Evolutionary conservation across 768 basidiomycete genomes (phyloP), one percentile per base, ranked within the genome.

Genomic region (Cytidiella melzeri): DNA sequence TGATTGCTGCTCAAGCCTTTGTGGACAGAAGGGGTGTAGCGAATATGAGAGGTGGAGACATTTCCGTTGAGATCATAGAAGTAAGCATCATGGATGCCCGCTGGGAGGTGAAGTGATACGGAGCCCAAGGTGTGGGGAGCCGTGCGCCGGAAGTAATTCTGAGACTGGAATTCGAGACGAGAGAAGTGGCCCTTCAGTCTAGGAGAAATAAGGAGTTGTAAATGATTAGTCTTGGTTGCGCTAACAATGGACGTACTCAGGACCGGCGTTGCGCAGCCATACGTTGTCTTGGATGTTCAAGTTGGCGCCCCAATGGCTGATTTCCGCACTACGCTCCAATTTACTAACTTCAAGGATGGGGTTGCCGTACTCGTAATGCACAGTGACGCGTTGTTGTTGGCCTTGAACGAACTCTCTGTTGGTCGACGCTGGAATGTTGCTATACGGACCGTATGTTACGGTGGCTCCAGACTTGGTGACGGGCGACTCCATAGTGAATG

Each of bases 271-370:
- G 64, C 79, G 76, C n/a, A 99, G 70, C 50, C 76, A 63, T 52
- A 96, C 80, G 27, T 88, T 79, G 67, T 99, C 93, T 64, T 97
- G 81, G 25, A 94, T 85, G 61, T 97, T 96, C 30, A 99, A 64
- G 65, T 96, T 96, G 37, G 83, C 81, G 27, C 95, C 94, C 96
- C 95, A 98, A 63, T 98, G 95, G 55, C 92, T 95, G 55, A 99
- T 83, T 69, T 99, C 95, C 1, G 84, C 92, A 0, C 75, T 60
- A 43, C 96, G 83, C 52, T 79, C 75, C 26, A 96, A 76, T 38
- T 73, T 81, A 26, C 72, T 74, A 45, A 97, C 70, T 55, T 91
- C 82, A 20, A 93, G 63, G 38, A 96, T 79, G 0, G 95, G 91
- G 51, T 83, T 73, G n/a, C 84, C 87, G 50, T 85, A 84, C 56